Conservation (phyloP, 257 asterid species). For the Solanum virginianum region DNA sequence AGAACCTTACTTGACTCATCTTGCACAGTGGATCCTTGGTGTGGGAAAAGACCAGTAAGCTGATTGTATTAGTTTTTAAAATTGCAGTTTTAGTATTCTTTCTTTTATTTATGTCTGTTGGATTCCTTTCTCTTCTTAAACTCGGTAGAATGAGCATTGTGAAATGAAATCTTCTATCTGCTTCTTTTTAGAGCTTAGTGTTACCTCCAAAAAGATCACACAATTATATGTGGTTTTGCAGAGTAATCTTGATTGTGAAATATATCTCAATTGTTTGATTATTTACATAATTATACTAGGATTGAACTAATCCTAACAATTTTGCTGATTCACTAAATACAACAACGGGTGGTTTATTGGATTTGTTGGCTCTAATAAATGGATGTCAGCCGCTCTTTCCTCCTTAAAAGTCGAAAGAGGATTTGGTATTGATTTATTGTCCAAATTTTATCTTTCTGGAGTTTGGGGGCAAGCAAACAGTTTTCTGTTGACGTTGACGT, state of each 20-base stretch:
- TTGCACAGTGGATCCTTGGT: constrained; percentile 98
- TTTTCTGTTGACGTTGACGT: too few relatives aligned
- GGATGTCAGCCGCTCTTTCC: background rate
- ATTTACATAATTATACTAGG: background rate
- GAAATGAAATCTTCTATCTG: background rate
- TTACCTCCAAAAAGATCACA: background rate
- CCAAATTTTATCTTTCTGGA: too few relatives aligned
- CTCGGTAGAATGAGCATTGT: background rate
- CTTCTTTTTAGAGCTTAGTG: background rate
- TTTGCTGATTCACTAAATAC: background rate
- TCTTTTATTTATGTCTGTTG: background rate
- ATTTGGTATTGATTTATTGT: background rate
- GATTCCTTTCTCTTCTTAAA: background rate
- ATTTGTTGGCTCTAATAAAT: background rate
- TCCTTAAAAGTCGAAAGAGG: background rate
- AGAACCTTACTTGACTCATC: constrained; percentile 92
- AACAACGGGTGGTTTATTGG: background rate
- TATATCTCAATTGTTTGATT: background rate
- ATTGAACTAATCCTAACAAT: background rate
- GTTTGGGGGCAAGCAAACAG: too few relatives aligned
- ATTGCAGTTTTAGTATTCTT: background rate
- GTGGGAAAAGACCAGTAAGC: constrained; percentile 58
- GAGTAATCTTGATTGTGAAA: background rate
- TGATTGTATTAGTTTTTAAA: background rate
- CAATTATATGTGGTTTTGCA: background rate